Percentiles rank a stretch among this genome's conserved stretches.
These are phyloP conservation scores for Madurella fahalii DNA, from an alignment of 2,329 filamentous ascomycete species.

Conservation along the genomic window DNA sequence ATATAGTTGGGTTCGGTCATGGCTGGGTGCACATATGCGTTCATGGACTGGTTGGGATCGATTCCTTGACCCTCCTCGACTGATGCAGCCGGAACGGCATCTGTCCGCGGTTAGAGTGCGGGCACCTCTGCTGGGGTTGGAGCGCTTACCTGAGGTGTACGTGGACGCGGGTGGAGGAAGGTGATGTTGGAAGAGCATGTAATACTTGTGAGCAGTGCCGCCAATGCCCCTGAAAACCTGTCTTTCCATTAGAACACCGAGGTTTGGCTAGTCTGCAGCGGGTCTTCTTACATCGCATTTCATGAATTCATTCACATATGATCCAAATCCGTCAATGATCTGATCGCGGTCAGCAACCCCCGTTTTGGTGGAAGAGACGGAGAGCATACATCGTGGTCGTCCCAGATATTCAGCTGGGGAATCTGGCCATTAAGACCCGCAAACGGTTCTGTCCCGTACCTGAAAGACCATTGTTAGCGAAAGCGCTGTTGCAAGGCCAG, in stretches of 20 bases:
- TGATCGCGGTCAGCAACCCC: slow-evolving; percentile 42
- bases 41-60: slow-evolving; percentile 68
- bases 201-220: slow-evolving; percentile 93
- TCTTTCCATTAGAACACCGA: neutral
- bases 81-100: slow-evolving; percentile 28
- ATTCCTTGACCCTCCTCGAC: slow-evolving; percentile 55
- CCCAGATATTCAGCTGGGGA: slow-evolving; percentile 95
- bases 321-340: slow-evolving; percentile 89
- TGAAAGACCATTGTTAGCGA: slow-evolving; percentile 8
- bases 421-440: slow-evolving; percentile 85
- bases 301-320: slow-evolving; percentile 93
- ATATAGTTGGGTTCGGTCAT: slow-evolving; percentile 69
- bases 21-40: slow-evolving; percentile 64
- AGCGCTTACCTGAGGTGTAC: slow-evolving; percentile 66
- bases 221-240: slow-evolving; percentile 88
- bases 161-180: slow-evolving; percentile 79
- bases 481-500: neutral
- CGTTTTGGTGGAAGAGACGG: too few species aligned
- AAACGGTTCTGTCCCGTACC: slow-evolving; percentile 77
- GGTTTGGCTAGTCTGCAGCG: slow-evolving; percentile 21
- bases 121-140: neutral
- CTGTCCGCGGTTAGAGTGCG: slow-evolving; percentile 12
- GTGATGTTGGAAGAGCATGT: slow-evolving; percentile 96
- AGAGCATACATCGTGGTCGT: slow-evolving; percentile 75
- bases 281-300: slow-evolving; percentile 47